Conservation (phyloP, 352 stramenopile species). For the Halophytophthora polymorphica region DNA sequence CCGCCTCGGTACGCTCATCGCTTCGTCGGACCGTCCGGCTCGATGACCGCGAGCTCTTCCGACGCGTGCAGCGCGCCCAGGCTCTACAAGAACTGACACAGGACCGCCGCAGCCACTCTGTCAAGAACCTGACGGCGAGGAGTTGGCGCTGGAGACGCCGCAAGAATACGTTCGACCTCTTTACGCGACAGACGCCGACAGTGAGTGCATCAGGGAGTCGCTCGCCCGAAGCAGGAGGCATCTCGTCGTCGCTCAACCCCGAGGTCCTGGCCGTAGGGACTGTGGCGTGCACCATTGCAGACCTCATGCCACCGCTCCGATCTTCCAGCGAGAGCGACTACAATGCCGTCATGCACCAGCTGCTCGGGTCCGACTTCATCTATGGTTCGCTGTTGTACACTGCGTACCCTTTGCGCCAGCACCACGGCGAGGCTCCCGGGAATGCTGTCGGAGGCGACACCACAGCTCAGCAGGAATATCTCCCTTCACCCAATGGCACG, state of each 20-base stretch:
- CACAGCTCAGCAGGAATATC: too few species aligned
- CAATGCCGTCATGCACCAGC: slow-evolving; percentile 32
- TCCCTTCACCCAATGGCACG: too few species aligned
- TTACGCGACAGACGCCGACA: slow-evolving; percentile 19
- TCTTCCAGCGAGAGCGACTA: slow-evolving; percentile 29
- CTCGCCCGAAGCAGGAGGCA: neutral
- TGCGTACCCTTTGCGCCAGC: neutral
- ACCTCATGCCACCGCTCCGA: slow-evolving; percentile 5
- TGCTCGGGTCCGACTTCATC: slow-evolving; percentile 45
- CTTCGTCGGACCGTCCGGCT: slow-evolving; percentile 11
- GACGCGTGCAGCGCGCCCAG: slow-evolving; percentile 21
- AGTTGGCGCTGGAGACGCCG: slow-evolving; percentile 18
- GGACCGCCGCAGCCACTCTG: slow-evolving; percentile 9
- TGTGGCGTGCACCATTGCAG: too few species aligned
- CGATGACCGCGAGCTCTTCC: slow-evolving; percentile 26
- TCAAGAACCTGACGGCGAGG: slow-evolving; percentile 5
- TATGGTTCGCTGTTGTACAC: slow-evolving; percentile 41
- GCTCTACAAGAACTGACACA: slow-evolving; percentile 19
- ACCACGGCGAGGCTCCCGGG: neutral
- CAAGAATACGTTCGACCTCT: slow-evolving; percentile 29
- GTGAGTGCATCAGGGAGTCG: slow-evolving; percentile 1
- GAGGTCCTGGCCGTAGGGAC: neutral
- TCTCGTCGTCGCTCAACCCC: neutral
- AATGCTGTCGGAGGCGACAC: neutral
- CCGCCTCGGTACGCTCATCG: neutral